Evolutionary conservation across 2,329 filamentous ascomycete species (phyloP).

Genomic region (Didymella keratinophila): DNA sequence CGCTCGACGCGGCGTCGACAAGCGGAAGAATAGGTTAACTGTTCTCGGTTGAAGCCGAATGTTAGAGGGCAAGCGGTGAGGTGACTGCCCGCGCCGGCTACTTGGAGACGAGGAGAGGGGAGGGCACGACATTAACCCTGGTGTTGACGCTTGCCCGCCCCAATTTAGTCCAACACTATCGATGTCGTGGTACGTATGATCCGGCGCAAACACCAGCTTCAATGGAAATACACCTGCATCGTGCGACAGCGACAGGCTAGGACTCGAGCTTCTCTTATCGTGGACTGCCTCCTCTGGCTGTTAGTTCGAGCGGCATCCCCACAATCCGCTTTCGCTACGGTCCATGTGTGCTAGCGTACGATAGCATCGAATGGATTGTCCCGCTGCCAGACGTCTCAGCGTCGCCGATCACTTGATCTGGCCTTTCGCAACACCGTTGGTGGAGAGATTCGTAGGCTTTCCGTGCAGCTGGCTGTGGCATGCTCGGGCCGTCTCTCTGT

Average conservation of each 20-base stretch:
- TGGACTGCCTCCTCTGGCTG: constrained; percentile 24
- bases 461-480: background rate
- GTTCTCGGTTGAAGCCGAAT: constrained; percentile 16
- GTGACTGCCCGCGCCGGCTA: constrained; percentile 2
- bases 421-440: constrained; percentile 5
- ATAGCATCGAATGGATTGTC: constrained; percentile 14
- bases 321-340: constrained; percentile 18
- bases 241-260: constrained; percentile 26
- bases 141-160: constrained; percentile 12
- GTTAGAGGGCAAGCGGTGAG: constrained; percentile 4
- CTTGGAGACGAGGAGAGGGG: constrained; percentile 18
- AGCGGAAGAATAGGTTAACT: background rate
- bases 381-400: constrained; percentile 19
- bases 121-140: constrained; percentile 15
- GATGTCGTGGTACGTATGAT: constrained; percentile 14
- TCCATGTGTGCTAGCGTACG: constrained; percentile 21
- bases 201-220: constrained; percentile 17
- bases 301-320: constrained; percentile 16
- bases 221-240: constrained; percentile 31
- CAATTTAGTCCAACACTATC: constrained; percentile 12
- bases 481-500: constrained; percentile 5
- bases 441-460: constrained; percentile 5
- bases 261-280: constrained; percentile 26
- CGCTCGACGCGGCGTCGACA: constrained; percentile 1
- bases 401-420: constrained; percentile 16